Percentiles rank a stretch among this genome's conserved stretches.
Evolutionary conservation across 177 flowering plant genomes (phyloP).

Genomic region (Vitis hybrid): DNA sequence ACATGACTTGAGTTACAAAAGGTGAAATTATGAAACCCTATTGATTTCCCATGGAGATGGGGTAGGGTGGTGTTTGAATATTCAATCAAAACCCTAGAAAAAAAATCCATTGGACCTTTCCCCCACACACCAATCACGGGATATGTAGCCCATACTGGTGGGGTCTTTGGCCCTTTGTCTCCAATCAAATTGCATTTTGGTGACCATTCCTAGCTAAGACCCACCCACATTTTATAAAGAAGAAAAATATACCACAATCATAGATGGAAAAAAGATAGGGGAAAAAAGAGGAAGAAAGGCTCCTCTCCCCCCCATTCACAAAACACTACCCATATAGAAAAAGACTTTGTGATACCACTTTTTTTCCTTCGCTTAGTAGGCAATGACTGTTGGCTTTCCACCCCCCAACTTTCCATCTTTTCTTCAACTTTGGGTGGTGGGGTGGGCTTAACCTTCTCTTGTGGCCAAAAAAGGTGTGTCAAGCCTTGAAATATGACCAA

Average conservation of each 20-base stretch:
- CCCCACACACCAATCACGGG: slow-evolving; percentile 5
- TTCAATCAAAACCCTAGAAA: background rate
- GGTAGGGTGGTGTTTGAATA: background rate
- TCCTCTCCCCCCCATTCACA: background rate
- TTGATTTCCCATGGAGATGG: background rate
- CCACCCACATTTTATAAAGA: background rate
- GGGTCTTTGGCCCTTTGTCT: background rate
- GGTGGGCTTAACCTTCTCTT: background rate
- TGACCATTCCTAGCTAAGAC: background rate
- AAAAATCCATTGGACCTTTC: no score
- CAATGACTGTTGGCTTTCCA: no score
- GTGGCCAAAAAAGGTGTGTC: background rate
- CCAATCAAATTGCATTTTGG: background rate
- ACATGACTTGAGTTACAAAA: no score
- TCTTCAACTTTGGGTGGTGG: background rate
- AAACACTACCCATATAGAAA: background rate
- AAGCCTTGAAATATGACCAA: background rate
- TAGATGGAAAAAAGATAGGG: background rate
- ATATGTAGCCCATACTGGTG: background rate
- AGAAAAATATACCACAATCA: background rate
- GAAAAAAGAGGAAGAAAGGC: no score
- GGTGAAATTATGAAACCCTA: no score
- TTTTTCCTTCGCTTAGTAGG: background rate
- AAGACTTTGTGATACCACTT: background rate
- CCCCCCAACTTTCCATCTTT: background rate